Evolutionary conservation across 495 filamentous ascomycete genomes (phyloP).

Genomic region (Penicillium cataractarum): DNA sequence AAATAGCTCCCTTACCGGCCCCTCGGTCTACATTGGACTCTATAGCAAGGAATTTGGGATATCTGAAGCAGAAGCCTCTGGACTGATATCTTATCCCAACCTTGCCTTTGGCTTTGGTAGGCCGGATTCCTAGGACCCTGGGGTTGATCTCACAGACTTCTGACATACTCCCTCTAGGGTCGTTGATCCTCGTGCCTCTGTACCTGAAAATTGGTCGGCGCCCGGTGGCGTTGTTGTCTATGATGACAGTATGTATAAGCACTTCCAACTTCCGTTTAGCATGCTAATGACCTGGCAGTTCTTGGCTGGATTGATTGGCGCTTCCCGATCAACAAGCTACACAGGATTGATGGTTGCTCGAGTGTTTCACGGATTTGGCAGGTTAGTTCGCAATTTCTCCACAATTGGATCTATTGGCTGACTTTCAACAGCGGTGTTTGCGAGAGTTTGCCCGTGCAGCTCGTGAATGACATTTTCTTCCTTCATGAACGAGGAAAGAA

Average conservation of each 20-base stretch:
- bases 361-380: slow-evolving; percentile 58
- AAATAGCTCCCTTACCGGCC: slow-evolving; percentile 60
- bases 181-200: slow-evolving; percentile 59
- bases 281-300: slow-evolving; percentile 41
- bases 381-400: slow-evolving; percentile 1
- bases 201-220: slow-evolving; percentile 62
- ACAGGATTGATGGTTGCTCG: slow-evolving; percentile 57
- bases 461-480: slow-evolving; percentile 71
- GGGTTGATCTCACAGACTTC: background rate
- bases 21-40: slow-evolving; percentile 62
- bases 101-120: slow-evolving; percentile 64
- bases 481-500: slow-evolving; percentile 62
- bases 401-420: background rate
- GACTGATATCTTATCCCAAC: slow-evolving; percentile 64
- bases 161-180: slow-evolving; percentile 38
- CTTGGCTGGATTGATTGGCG: slow-evolving; percentile 58
- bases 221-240: slow-evolving; percentile 56
- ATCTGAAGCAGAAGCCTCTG: slow-evolving; percentile 52
- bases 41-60: slow-evolving; percentile 59
- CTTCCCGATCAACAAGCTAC: slow-evolving; percentile 55
- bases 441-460: slow-evolving; percentile 63
- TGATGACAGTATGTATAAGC: slow-evolving; percentile 43
- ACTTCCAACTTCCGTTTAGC: background rate
- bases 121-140: background rate
- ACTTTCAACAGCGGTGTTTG: slow-evolving; percentile 52